A percentile compares a stretch with the other conserved stretches of the same genome.
Conservation (phyloP, 1,284 basidiomycete species). For the Malassezia yamatoensis region DNA sequence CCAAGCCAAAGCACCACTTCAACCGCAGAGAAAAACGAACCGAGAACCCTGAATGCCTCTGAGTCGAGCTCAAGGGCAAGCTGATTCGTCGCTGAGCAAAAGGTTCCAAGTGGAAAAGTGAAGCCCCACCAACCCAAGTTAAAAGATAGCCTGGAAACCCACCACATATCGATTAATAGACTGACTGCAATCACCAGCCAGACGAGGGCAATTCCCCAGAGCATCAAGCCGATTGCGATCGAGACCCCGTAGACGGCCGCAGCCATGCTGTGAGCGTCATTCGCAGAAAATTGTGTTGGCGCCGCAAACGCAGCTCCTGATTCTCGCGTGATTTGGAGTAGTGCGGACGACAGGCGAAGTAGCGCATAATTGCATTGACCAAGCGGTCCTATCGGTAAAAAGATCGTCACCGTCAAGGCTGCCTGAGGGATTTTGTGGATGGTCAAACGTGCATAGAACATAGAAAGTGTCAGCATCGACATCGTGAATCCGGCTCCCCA, state of each 20-base stretch:
- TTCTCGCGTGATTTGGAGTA: slow-evolving; percentile 17
- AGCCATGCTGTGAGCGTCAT: slow-evolving; percentile 25
- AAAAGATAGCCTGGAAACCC: slow-evolving; percentile 27
- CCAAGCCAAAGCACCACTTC: slow-evolving; percentile 24
- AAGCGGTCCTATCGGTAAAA: slow-evolving; percentile 55
- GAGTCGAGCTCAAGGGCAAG: slow-evolving; percentile 28
- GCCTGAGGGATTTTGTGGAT: slow-evolving; percentile 50
- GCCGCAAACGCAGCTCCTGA: slow-evolving; percentile 15
- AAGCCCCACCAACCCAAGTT: slow-evolving; percentile 39
- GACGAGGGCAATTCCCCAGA: slow-evolving; percentile 51
- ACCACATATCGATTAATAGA: slow-evolving; percentile 30
- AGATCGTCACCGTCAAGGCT: slow-evolving; percentile 55
- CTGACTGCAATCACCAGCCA: slow-evolving; percentile 50
- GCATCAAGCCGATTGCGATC: slow-evolving; percentile 42
- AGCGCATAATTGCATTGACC: slow-evolving; percentile 59
- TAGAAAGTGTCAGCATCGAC: slow-evolving; percentile 53
- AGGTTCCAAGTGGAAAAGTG: slow-evolving; percentile 35
- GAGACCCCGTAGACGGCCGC: slow-evolving; percentile 24
- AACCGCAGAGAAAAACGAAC: slow-evolving; percentile 22
- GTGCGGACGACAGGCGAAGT: slow-evolving; percentile 49
- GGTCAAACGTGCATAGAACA: slow-evolving; percentile 55
- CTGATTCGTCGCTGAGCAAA: slow-evolving; percentile 24
- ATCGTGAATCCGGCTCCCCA: slow-evolving; percentile 51
- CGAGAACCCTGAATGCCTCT: slow-evolving; percentile 24
- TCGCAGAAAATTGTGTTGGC: slow-evolving; percentile 6